Evolutionary conservation across 352 stramenopile species (phyloP), one percentile per base, ranked within the genome.

Genomic region (Globisporangium barbulae): DNA sequence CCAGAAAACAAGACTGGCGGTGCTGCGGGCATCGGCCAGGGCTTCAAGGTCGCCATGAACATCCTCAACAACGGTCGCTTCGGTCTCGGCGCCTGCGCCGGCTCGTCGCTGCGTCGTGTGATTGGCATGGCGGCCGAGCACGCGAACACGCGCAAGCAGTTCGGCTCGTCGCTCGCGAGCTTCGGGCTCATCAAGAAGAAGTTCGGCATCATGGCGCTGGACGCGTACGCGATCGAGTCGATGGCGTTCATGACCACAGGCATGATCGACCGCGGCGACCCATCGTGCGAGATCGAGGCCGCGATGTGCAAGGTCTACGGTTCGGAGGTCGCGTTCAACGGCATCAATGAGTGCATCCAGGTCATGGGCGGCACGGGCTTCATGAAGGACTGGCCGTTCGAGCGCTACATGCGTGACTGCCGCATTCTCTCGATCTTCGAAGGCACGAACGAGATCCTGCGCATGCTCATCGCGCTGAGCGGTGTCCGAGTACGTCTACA

Each of bases 51-150:
- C 45, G 91, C 91, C 35, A 97, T 97, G 88, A 93, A 95, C 57
- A 96, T 94, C 41, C 72, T 97, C 9, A 96, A 97, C 81, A 97
- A 99, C 82, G 97, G 97, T 37, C 85, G 88, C 41, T 96, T 96
- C 47, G 85, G 85, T 2, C 76, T 96, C 47, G 88, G 88, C 42
- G 88, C 88, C 5, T 89, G 82, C 42, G 79, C 88, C 45, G 88
- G 82, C 21, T 75, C 79, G 7, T 91, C 80, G 19, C 70, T 96
- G 52, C 83, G 83, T 9, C 84, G 85, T 39, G 73, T 96, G 31
- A 78, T 94, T 19, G 69, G 74, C 30, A 77, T 74, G 54, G 79
- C 83, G 7, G 83, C 82, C 2, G 81, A 93, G 59, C 85, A 94
- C 59, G 85, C 85, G 21, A 93, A 90, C 62, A 68, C 72, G 58